Evolutionary conservation across 2,329 filamentous ascomycete species (phyloP).

Genomic region (Talaromyces funiculosus): DNA sequence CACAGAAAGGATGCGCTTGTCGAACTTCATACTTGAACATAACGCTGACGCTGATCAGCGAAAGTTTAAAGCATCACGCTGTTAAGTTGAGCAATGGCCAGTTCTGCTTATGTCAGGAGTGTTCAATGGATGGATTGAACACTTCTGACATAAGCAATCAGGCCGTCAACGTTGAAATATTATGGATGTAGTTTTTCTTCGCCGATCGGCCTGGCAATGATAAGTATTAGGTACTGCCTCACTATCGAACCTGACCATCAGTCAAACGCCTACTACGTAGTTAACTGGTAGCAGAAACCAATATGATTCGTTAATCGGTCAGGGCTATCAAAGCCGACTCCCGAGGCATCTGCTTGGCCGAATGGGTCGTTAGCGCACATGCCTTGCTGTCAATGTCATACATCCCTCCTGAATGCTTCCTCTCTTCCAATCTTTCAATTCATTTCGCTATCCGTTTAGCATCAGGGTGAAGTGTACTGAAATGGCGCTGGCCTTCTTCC

Average conservation of each 20-base stretch:
- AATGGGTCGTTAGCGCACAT: not conserved
- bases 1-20: not conserved
- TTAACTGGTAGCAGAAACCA: no score
- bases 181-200: no score
- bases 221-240: no score
- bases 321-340: not conserved
- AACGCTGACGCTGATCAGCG: not conserved
- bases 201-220: no score
- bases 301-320: not conserved
- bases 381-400: not conserved
- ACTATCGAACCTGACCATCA: no score
- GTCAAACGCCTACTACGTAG: no score
- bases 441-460: not conserved
- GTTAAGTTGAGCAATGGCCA: not conserved
- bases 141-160: no score
- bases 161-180: no score
- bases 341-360: not conserved
- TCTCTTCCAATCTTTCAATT: not conserved
- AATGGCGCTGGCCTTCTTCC: conserved; percentile 26
- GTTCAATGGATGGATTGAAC: no score
- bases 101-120: no score
- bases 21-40: no score
- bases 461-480: not conserved
- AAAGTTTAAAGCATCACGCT: not conserved
- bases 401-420: not conserved